A percentile compares a stretch with the other conserved stretches of the same genome.
phyloP scores from a whole-genome alignment of 2,329 filamentous ascomycete species.

The Monosporascus ibericus region DNA sequence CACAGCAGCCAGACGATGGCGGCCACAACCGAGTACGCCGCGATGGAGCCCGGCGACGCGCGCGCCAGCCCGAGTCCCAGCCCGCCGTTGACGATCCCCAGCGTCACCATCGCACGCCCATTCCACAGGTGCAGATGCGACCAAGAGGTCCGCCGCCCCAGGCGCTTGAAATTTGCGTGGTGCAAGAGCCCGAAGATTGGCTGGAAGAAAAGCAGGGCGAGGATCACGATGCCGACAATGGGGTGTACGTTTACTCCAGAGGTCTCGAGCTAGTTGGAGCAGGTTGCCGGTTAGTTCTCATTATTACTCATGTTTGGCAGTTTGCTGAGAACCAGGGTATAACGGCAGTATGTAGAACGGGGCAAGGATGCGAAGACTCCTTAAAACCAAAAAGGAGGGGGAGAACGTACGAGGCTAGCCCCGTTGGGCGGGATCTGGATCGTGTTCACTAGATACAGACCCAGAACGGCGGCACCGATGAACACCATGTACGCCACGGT shows the following conservation, averaged over 20 bases:
- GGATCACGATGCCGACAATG: constrained; percentile 39
- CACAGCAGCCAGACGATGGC: constrained; percentile 31
- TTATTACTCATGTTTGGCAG: background rate
- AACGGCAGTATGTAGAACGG: background rate
- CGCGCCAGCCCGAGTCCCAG: constrained; percentile 34
- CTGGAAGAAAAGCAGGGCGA: constrained; percentile 34
- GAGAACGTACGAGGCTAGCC: constrained; percentile 26
- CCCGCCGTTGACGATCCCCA: constrained; percentile 40
- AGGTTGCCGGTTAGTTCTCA: background rate
- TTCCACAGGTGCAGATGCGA: constrained; percentile 38
- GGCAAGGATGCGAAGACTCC: background rate
- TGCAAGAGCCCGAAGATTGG: constrained; percentile 36
- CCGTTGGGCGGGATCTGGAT: constrained; percentile 25
- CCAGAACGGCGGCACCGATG: constrained; percentile 33
- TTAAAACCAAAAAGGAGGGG: background rate
- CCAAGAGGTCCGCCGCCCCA: constrained; percentile 32
- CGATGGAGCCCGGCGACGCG: constrained; percentile 20
- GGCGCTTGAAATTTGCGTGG: constrained; percentile 33
- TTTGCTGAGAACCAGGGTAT: background rate
- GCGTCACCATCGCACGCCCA: constrained; percentile 31
- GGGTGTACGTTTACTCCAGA: constrained; percentile 33
- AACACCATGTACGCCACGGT: constrained; percentile 30
- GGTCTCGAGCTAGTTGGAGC: constrained; percentile 21
- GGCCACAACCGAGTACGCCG: constrained; percentile 33
- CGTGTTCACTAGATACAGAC: constrained; percentile 32